Base-by-base conservation (phyloP, 352 stramenopile species). In the Blastocystis sp. region DNA sequence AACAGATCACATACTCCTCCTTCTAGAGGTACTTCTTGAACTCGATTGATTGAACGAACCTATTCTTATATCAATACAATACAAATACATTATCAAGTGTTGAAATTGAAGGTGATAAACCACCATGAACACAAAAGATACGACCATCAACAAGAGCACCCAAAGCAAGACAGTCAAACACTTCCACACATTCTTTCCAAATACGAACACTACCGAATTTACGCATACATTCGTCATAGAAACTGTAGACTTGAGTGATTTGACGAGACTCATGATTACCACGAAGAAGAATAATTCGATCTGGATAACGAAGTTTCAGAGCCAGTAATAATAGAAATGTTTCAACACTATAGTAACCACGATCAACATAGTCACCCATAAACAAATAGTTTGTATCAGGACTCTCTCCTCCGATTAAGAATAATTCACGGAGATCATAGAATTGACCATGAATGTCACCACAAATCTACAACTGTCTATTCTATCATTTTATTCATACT, bases 371-470 rank as follows among this genome's bases (percentile, higher is more conserved):
- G 90, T 99, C 97, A 29, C 97, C 97, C 89, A 99, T 94, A 90
- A 99, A 99, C 5, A 99, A 90, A 90, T 99, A 99, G 90, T 99
- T 99, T 85, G 96, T 98, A 89, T 98, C 95, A 0, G 96, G 96
- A 87, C 94, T 98, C 86, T 98, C 94, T 54, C 96, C 97, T 29
- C 96, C 97, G 14, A 99, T 95, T 83, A 99, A 98, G n/a, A 89
- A 89, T 39, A 96, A 90, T 90, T 97, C 96, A 88, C 98, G 95
- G 0, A 99, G 91, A 90, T 99, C 96, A 90, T 98, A 98, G 89
- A 99, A 99, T 91, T 99, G 97, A 29, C 96, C 97, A 90, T 99
- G 96, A 87, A 99, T 98, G 89, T 99, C 96, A 66, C 96, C 97
- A 88, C 95, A 98, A 80, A 99, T 98, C 94, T 98, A 74, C 51